These are phyloP conservation scores for Penicillium psychrosexuale DNA, from an alignment of 2,329 filamentous ascomycete species.

Conservation along the genomic window DNA sequence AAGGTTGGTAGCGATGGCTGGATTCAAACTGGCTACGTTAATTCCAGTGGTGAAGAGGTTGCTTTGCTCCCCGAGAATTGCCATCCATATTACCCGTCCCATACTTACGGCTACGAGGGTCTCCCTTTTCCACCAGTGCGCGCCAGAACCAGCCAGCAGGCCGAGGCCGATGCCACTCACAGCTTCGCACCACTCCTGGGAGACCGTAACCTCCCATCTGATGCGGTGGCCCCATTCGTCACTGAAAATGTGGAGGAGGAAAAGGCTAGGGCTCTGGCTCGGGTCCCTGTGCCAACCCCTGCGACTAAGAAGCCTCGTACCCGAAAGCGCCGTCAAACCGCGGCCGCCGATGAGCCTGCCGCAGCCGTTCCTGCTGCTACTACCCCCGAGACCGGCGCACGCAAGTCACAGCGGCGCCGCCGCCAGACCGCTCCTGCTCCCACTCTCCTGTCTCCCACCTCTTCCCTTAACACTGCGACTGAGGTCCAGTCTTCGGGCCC, in stretches of 20 bases:
- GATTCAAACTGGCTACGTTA: constrained; percentile 14
- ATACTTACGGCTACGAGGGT: constrained; percentile 15
- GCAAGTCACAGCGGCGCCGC: constrained; percentile 7
- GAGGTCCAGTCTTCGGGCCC: background rate
- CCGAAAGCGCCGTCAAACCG: constrained; percentile 11
- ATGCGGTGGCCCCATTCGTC: background rate
- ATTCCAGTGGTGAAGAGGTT: constrained; percentile 17
- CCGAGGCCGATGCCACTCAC: constrained; percentile 6
- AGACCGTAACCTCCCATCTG: constrained; percentile 18
- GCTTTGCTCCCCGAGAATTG: constrained; percentile 5
- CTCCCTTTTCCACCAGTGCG: constrained; percentile 20
- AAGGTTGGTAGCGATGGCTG: constrained; percentile 9
- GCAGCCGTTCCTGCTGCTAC: background rate
- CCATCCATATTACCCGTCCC: constrained; percentile 13
- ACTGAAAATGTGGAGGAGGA: constrained; percentile 15
- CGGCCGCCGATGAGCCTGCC: background rate
- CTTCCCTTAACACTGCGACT: background rate
- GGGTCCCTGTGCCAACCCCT: background rate
- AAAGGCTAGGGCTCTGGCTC: constrained; percentile 3
- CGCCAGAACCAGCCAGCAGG: constrained; percentile 12
- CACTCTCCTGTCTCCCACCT: background rate
- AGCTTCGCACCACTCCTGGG: constrained; percentile 23
- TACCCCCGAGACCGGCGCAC: background rate
- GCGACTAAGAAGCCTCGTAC: constrained; percentile 7
- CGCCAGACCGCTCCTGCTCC: constrained; percentile 8